Evolutionary conservation across 495 filamentous ascomycete species (phyloP), one percentile per base, ranked within the genome.

Genomic region (Haplographium delicatum): DNA sequence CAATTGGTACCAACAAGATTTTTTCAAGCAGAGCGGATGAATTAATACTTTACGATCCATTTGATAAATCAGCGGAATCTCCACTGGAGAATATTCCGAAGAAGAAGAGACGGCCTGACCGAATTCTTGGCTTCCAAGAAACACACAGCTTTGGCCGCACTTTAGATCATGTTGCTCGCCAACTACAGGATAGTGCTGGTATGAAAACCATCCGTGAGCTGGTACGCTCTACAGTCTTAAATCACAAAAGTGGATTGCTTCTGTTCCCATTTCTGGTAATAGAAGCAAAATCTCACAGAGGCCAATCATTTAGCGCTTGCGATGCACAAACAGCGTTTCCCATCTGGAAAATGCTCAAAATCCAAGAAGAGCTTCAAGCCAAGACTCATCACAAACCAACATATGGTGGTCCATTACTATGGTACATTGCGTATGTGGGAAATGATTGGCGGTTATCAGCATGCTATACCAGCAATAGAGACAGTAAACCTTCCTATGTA

Each of bases 201-300:
- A 3, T 24, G 6, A 26, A 49, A 15, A 26, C 1, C 4, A 8
- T 49, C 2, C 28, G 7, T 22, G 46, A 28, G 19, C 4, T 15
- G 6, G 18, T 37, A 5, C 7, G 38, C n/a, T 23, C 16, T 33
- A 47, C 28, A 1, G 11, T 24, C n/a, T 47, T 35, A 7, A 20
- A 40, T 49, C 46, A 49, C 13, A 15, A 40, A 40, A 25, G 46
- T n/a, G 30, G 41, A 1, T 6, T 38, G 41, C 35, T 50, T n/a
- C 47, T 50, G 16, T 50, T 50, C 15, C 47, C 47, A 4, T 50
- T 50, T 42, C 16, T 50, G 5, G 11, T 50, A 13, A 27, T 41
- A 25, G 47, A 50, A 38, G 47, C 47, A 7, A 50, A 50, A 33
- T 42, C 35, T 19, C n/a, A 13, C 22, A 4, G 33, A 1, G 24